Percentiles rank a stretch among this genome's conserved stretches.
Evolutionary conservation across 192 early-diverging fungal species (phyloP).

Genomic region (Coemansia sp.): DNA sequence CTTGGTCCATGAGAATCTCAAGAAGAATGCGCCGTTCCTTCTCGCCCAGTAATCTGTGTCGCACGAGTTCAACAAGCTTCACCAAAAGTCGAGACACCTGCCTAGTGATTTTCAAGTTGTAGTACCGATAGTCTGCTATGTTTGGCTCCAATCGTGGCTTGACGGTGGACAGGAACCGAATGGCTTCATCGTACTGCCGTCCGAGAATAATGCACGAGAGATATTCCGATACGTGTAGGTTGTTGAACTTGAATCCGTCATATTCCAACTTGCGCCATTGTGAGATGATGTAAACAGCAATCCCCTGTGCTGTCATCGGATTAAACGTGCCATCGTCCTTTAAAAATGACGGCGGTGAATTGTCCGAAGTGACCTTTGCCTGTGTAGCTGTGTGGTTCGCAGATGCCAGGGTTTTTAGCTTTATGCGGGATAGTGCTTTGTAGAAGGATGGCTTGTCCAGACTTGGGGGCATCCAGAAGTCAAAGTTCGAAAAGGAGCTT

Average conservation of each 20-base stretch:
- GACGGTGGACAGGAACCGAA: constrained; percentile 35
- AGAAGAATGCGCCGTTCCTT: constrained; percentile 40
- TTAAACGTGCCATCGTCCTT: constrained; percentile 13
- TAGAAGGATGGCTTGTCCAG: not conserved
- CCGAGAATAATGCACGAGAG: constrained; percentile 43
- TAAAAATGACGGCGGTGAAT: not conserved
- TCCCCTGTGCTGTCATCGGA: constrained; percentile 9
- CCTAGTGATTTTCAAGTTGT: constrained; percentile 24
- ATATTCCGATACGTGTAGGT: constrained; percentile 45
- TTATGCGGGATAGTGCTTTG: not conserved
- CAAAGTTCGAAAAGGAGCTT: constrained; percentile 20
- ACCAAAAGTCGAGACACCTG: constrained; percentile 20
- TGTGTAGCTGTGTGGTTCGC: not conserved
- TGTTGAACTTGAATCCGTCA: constrained; percentile 41
- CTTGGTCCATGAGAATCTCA: constrained; percentile 17
- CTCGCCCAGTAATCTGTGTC: constrained; percentile 14
- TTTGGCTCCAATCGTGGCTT: constrained; percentile 9
- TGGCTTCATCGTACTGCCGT: constrained; percentile 37
- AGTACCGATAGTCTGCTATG: constrained; percentile 22
- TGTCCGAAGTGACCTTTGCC: not conserved
- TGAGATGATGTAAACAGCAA: constrained; percentile 22
- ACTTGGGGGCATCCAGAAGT: constrained; percentile 29
- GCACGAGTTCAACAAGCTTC: constrained; percentile 18
- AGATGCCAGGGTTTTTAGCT: not conserved
- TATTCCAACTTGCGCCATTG: constrained; percentile 42